Conservation (phyloP, 2,329 filamentous ascomycete species). For the Dothideomycetes sp. region DNA sequence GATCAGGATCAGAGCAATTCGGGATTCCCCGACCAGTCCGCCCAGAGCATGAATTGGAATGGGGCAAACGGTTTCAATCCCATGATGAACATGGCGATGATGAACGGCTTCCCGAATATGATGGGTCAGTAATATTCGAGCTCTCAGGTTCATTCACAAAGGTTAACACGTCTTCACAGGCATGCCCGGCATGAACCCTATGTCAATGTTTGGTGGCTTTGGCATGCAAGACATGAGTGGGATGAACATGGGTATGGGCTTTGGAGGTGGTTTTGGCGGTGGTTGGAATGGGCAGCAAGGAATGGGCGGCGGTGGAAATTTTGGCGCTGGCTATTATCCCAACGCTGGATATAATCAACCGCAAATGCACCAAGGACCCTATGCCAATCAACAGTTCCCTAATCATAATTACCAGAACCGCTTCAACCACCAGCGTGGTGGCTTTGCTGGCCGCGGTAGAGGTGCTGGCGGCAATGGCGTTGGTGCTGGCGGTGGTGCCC, state of each 20-base stretch:
- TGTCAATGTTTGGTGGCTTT: slow-evolving; percentile 71
- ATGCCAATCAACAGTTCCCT: slow-evolving; percentile 41
- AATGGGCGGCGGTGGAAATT: slow-evolving; percentile 64
- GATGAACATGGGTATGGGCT: slow-evolving; percentile 51
- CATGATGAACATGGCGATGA: slow-evolving; percentile 56
- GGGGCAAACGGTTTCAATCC: slow-evolving; percentile 56
- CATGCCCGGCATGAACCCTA: slow-evolving; percentile 74
- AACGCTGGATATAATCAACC: slow-evolving; percentile 46
- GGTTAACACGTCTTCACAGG: slow-evolving; percentile 37
- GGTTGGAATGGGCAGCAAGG: slow-evolving; percentile 59
- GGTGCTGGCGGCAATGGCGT: too few species aligned
- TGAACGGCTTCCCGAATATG: slow-evolving; percentile 63
- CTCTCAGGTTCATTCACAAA: neutral
- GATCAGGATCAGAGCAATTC: slow-evolving; percentile 18
- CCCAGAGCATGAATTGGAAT: slow-evolving; percentile 48
- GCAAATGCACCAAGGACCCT: slow-evolving; percentile 34
- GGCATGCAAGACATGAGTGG: slow-evolving; percentile 66
- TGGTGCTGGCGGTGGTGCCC: slow-evolving; percentile 22
- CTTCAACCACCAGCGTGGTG: slow-evolving; percentile 60
- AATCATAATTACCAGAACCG: slow-evolving; percentile 57
- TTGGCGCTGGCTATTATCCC: slow-evolving; percentile 52
- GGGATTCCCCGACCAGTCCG: slow-evolving; percentile 33
- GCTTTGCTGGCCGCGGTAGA: slow-evolving; percentile 35
- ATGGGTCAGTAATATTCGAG: slow-evolving; percentile 61
- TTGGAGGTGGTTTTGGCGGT: slow-evolving; percentile 56